These are phyloP conservation scores for Microcos paniculata DNA, from an alignment of 345 rosid species.

Conservation along the genomic window DNA sequence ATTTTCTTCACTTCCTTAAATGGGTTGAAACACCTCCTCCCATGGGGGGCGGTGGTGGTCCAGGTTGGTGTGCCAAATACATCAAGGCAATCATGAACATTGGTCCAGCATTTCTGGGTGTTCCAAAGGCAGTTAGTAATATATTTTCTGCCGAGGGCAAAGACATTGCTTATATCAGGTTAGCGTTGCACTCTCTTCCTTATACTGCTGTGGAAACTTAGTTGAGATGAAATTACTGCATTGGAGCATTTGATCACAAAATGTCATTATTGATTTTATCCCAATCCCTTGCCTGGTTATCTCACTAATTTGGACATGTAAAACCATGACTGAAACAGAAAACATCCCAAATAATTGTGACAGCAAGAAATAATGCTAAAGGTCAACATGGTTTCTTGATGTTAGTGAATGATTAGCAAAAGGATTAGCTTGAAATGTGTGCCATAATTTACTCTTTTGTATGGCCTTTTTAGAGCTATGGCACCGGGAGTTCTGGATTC, in stretches of 20 bases:
- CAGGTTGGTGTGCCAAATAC: constrained; percentile 68
- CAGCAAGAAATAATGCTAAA: neutral
- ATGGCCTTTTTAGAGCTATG: constrained; percentile 45
- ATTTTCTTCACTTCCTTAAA: constrained; percentile 82
- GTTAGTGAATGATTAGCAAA: neutral
- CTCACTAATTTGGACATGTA: neutral
- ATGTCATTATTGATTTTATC: neutral
- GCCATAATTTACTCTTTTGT: constrained; percentile 5
- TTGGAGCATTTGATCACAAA: neutral
- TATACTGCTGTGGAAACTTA: neutral
- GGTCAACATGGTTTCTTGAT: neutral
- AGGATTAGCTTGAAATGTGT: neutral
- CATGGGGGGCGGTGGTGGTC: constrained; percentile 61
- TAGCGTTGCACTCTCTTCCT: constrained; percentile 14
- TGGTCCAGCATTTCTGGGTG: constrained; percentile 65
- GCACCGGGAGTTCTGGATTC: constrained; percentile 50
- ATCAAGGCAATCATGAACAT: constrained; percentile 69
- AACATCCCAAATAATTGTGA: neutral
- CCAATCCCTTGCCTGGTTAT: neutral
- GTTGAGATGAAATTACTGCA: neutral
- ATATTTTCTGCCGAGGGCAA: constrained; percentile 59
- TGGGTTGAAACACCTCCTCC: constrained; percentile 75
- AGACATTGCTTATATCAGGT: constrained; percentile 60
- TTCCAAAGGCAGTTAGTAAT: constrained; percentile 61
- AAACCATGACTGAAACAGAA: neutral